phyloP scores from a whole-genome alignment of 2,329 filamentous ascomycete genomes.

The Paecilomyces formosus region DNA sequence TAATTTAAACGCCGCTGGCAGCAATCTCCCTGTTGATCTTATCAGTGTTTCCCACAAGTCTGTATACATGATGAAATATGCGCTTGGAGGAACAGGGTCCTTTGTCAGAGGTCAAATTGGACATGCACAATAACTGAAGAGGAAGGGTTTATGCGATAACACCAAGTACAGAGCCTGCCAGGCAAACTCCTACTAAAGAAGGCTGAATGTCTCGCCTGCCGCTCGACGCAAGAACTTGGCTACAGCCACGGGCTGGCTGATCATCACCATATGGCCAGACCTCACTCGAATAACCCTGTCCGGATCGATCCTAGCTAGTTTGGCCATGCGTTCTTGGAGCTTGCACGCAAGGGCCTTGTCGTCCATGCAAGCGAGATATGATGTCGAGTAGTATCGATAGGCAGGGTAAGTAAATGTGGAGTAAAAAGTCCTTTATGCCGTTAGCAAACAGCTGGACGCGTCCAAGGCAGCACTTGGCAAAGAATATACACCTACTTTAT shows the following conservation, averaged over 20 bases:
- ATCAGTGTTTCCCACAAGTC: too few relatives aligned
- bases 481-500: not conserved
- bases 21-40: too few relatives aligned
- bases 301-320: conserved; percentile 1
- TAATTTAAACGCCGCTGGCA: too few relatives aligned
- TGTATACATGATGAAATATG: too few relatives aligned
- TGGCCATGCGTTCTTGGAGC: conserved; percentile 4
- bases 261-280: conserved; percentile 5
- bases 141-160: too few relatives aligned
- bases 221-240: conserved; percentile 3
- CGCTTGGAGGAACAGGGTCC: too few relatives aligned
- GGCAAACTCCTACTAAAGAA: not conserved
- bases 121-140: too few relatives aligned
- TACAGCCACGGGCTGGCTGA: conserved; percentile 4
- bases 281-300: not conserved
- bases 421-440: conserved; percentile 3
- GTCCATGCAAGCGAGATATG: conserved; percentile 6
- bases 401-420: conserved; percentile 7
- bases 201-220: conserved; percentile 1
- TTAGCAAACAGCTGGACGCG: not conserved
- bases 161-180: not conserved
- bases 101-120: too few relatives aligned
- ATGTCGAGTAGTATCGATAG: conserved; percentile 6
- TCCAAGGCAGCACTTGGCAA: not conserved
- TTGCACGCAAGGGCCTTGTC: conserved; percentile 3